These are phyloP conservation scores for Malassezia equina DNA, from an alignment of 1,284 basidiomycete species.

Conservation along the genomic window DNA sequence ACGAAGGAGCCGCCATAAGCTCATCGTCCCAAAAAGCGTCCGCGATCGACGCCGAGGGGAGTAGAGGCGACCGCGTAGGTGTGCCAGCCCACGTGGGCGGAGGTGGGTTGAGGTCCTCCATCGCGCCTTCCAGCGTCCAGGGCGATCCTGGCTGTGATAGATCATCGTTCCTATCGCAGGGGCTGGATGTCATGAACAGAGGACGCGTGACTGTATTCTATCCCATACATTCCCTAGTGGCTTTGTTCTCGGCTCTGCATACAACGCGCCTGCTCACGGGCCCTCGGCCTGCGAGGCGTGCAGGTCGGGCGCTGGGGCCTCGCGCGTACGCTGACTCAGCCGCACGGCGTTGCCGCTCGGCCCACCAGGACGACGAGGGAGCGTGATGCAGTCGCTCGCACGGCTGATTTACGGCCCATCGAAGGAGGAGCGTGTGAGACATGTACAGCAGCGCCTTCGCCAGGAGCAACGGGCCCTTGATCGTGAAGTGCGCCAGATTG, in stretches of 20 bases:
- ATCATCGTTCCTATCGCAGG: neutral
- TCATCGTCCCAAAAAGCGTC: neutral
- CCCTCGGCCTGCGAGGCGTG: neutral
- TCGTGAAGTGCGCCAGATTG: conserved; percentile 57
- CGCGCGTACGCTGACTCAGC: neutral
- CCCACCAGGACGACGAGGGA: neutral
- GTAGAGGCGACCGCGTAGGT: neutral
- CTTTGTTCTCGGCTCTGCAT: neutral
- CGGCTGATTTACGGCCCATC: conserved; percentile 87
- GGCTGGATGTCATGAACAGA: neutral
- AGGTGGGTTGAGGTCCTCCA: neutral
- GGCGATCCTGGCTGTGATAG: neutral
- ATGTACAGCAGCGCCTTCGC: conserved; percentile 37
- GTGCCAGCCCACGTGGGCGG: neutral
- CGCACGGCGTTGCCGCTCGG: neutral
- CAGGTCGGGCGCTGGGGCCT: neutral
- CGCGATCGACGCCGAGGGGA: neutral
- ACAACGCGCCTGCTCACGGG: neutral
- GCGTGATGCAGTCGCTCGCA: conserved; percentile 71
- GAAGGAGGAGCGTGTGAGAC: conserved; percentile 56
- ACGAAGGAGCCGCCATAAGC: neutral
- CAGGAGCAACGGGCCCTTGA: conserved; percentile 39
- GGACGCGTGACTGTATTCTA: neutral
- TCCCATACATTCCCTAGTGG: neutral
- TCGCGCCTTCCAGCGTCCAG: neutral